phyloP scores from a whole-genome alignment of 2,329 filamentous ascomycete species.

The Fusarium penzigii region DNA sequence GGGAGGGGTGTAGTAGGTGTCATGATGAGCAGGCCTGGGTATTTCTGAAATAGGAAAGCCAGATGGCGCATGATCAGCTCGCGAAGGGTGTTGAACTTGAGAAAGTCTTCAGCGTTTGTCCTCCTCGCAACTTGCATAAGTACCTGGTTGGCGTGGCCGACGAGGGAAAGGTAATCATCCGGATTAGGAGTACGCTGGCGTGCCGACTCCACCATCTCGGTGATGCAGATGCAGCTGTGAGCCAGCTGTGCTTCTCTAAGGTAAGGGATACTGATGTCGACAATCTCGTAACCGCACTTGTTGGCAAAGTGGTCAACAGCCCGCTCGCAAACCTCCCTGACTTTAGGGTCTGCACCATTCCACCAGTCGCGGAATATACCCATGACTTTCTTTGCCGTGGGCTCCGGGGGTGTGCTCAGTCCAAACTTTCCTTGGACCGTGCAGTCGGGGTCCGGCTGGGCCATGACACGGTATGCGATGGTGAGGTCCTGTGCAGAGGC shows the following conservation, averaged over 20 bases:
- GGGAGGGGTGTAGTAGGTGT: conserved; percentile 75
- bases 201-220: conserved; percentile 61
- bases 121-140: conserved; percentile 65
- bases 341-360: conserved; percentile 56
- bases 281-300: conserved; percentile 48
- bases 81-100: conserved; percentile 73
- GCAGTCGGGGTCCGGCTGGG: conserved; percentile 67
- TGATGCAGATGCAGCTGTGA: conserved; percentile 75
- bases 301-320: conserved; percentile 60
- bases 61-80: conserved; percentile 78
- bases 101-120: conserved; percentile 68
- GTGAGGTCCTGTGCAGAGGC: conserved; percentile 76
- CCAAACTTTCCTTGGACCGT: conserved; percentile 64
- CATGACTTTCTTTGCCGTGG: conserved; percentile 58
- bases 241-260: conserved; percentile 72
- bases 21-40: conserved; percentile 77
- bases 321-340: conserved; percentile 61
- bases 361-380: conserved; percentile 65
- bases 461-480: conserved; percentile 79
- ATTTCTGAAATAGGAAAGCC: conserved; percentile 64
- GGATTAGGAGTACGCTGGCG: conserved; percentile 45
- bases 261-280: conserved; percentile 66
- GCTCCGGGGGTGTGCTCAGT: conserved; percentile 48
- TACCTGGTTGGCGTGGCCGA: conserved; percentile 69
- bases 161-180: conserved; percentile 51